A percentile compares a stretch with the other conserved stretches of the same genome.
phyloP scores from a whole-genome alignment of 306 rosid species.

The Crotalaria pallida region DNA sequence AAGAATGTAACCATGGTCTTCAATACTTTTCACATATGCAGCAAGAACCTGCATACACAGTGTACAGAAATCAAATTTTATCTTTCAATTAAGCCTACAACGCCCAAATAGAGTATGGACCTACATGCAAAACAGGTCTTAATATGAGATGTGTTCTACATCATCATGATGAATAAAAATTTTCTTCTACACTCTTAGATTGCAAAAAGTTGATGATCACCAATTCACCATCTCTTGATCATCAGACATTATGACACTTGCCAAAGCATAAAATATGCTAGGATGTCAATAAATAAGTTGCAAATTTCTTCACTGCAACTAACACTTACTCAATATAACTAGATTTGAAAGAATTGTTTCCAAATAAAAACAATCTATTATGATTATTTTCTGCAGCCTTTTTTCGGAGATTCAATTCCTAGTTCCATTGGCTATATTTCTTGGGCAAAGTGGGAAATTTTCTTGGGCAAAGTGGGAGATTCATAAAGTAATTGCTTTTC shows the following conservation, averaged over 20 bases:
- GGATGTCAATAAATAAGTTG: background rate
- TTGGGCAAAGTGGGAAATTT: background rate
- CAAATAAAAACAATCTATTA: background rate
- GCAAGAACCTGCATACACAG: constrained; percentile 56
- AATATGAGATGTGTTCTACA: constrained; percentile 1
- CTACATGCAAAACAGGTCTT: background rate
- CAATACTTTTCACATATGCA: constrained; percentile 85
- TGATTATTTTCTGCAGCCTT: background rate
- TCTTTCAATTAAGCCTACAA: background rate
- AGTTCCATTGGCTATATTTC: background rate
- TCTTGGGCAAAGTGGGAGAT: too few species aligned
- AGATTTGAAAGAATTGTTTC: background rate
- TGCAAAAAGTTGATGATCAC: background rate
- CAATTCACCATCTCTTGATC: background rate
- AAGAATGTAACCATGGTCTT: constrained; percentile 97
- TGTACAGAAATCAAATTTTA: background rate
- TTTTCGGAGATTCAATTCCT: background rate
- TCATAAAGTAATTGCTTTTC: background rate
- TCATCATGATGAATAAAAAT: constrained; percentile 8
- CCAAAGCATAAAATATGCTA: background rate
- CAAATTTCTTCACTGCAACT: background rate
- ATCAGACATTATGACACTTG: background rate
- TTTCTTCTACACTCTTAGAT: background rate
- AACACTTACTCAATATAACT: background rate
- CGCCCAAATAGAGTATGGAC: background rate